phyloP scores from a whole-genome alignment of 2,329 filamentous ascomycete genomes.

The Emericellopsis atlantica region DNA sequence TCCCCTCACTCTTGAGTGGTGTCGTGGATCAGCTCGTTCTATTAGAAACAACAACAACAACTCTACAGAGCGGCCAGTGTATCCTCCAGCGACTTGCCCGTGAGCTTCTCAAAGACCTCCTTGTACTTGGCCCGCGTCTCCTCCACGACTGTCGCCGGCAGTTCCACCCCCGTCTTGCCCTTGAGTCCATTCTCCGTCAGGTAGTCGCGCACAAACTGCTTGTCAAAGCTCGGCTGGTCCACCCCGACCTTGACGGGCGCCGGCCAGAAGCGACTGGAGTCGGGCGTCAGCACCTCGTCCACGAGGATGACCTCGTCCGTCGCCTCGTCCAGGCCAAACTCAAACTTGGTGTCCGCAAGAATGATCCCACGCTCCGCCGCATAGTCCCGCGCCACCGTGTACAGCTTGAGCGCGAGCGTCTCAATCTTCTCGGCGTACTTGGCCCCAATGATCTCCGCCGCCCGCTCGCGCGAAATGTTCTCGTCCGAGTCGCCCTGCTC shows the following conservation, averaged over 20 bases:
- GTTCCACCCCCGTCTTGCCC: constrained; percentile 30
- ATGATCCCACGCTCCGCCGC: constrained; percentile 30
- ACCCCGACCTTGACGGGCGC: constrained; percentile 54
- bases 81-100: neutral
- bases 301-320: constrained; percentile 41
- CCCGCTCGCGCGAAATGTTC: constrained; percentile 66
- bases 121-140: constrained; percentile 62
- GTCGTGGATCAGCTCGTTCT: too few relatives aligned
- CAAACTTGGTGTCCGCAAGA: constrained; percentile 31
- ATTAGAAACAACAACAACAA: too few relatives aligned
- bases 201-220: constrained; percentile 78
- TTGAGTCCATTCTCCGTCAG: constrained; percentile 53
- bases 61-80: neutral
- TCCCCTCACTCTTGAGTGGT: too few relatives aligned
- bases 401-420: constrained; percentile 17
- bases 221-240: constrained; percentile 78
- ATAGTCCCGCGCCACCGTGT: constrained; percentile 42
- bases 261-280: constrained; percentile 80
- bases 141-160: constrained; percentile 60
- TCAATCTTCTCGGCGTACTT: constrained; percentile 16
- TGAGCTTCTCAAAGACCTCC: constrained; percentile 46
- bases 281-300: constrained; percentile 78
- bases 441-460: constrained; percentile 27
- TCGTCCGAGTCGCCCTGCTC: constrained; percentile 67
- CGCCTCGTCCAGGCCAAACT: constrained; percentile 35